These are phyloP conservation scores for Nannizziopsis arthrosporioides DNA, from an alignment of 2,329 filamentous ascomycete species.

Conservation along the genomic window DNA sequence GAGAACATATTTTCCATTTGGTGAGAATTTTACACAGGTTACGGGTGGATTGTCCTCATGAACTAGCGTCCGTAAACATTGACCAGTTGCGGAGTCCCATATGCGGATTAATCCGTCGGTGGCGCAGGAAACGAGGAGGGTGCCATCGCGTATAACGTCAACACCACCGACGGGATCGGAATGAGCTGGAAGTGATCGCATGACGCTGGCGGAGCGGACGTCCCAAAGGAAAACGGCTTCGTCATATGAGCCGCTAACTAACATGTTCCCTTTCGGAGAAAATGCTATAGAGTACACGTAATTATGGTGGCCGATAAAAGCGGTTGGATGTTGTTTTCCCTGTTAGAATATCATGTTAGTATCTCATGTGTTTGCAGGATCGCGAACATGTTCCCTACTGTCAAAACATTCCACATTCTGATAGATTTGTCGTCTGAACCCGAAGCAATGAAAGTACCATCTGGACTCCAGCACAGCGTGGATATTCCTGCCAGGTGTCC, in stretches of 20 bases:
- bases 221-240: slow-evolving; percentile 98
- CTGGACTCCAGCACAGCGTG: slow-evolving; percentile 86
- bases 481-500: slow-evolving; percentile 89
- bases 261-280: slow-evolving; percentile 94
- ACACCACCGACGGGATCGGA: slow-evolving; percentile 90
- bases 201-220: slow-evolving; percentile 70
- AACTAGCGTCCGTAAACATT: slow-evolving; percentile 86
- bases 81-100: slow-evolving; percentile 91
- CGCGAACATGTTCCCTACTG: slow-evolving; percentile 27
- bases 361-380: not conserved
- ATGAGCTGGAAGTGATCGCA: slow-evolving; percentile 86
- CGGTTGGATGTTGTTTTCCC: slow-evolving; percentile 47
- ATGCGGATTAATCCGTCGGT: slow-evolving; percentile 85
- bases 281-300: slow-evolving; percentile 92
- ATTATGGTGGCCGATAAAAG: slow-evolving; percentile 79
- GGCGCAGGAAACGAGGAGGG: slow-evolving; percentile 79
- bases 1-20: slow-evolving; percentile 85
- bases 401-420: slow-evolving; percentile 67
- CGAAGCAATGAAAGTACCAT: slow-evolving; percentile 74
- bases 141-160: slow-evolving; percentile 85
- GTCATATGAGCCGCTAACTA: slow-evolving; percentile 90
- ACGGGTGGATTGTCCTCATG: slow-evolving; percentile 93
- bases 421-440: slow-evolving; percentile 96
- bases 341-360: slow-evolving; percentile 15
- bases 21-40: slow-evolving; percentile 78